Evolutionary conservation across 2,329 filamentous ascomycete species (phyloP).

Genomic region (Arthrobotrys iridis): DNA sequence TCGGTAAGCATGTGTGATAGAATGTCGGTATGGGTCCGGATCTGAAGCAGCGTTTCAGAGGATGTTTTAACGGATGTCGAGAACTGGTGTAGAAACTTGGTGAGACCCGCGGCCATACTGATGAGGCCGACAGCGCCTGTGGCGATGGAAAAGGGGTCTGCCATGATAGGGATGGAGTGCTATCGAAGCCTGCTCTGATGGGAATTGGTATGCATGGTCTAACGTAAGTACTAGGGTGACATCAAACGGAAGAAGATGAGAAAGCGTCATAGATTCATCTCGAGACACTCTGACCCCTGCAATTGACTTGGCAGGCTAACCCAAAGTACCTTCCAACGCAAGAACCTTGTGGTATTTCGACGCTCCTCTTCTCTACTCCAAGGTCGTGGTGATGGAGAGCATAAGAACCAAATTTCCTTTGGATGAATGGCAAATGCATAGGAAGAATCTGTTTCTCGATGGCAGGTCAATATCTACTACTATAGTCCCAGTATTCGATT

Average conservation of each 20-base stretch:
- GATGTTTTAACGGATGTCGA: slow-evolving; percentile 37
- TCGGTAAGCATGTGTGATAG: slow-evolving; percentile 46
- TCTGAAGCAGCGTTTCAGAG: slow-evolving; percentile 37
- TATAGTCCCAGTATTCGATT: too few relatives aligned
- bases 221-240: not conserved
- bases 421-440: too few relatives aligned
- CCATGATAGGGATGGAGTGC: slow-evolving; percentile 2
- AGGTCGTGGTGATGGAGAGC: too few relatives aligned
- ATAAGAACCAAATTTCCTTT: too few relatives aligned
- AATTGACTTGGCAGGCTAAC: slow-evolving; percentile 17
- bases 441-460: too few relatives aligned
- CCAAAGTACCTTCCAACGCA: not conserved
- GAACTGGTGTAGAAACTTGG: slow-evolving; percentile 46
- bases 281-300: not conserved
- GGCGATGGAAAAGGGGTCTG: slow-evolving; percentile 47
- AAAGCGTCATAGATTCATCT: not conserved
- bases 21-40: slow-evolving; percentile 35
- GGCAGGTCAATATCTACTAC: too few relatives aligned
- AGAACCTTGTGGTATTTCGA: not conserved
- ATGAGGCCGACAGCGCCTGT: slow-evolving; percentile 33
- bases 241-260: not conserved
- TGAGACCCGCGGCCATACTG: slow-evolving; percentile 21
- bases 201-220: not conserved
- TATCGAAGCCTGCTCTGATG: not conserved
- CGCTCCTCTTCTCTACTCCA: too few relatives aligned